Conservation (phyloP, 2,329 filamentous ascomycete genomes). For the Coleophoma crateriformis region DNA sequence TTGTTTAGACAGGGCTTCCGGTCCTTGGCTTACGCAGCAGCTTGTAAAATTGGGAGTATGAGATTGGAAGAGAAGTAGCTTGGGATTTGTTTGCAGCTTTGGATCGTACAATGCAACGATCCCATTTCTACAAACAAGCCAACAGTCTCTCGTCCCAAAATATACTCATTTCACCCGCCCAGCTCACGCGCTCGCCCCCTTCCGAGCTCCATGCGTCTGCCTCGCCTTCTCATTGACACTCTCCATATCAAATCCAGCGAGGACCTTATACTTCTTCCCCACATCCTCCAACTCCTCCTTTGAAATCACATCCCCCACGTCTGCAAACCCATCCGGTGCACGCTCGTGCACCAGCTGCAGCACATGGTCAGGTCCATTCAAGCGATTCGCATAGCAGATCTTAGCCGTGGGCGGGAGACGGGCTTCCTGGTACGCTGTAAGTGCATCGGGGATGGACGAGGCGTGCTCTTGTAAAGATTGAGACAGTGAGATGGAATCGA, state of each 20-base stretch:
- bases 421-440: slow-evolving; percentile 32
- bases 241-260: slow-evolving; percentile 40
- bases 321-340: slow-evolving; percentile 33
- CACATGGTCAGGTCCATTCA: slow-evolving; percentile 39
- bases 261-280: slow-evolving; percentile 29
- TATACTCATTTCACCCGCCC: not conserved
- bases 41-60: too few relatives aligned
- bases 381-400: slow-evolving; percentile 40
- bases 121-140: not conserved
- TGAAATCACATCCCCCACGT: slow-evolving; percentile 34
- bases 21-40: too few relatives aligned
- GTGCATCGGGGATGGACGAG: slow-evolving; percentile 24
- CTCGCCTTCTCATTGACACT: slow-evolving; percentile 34
- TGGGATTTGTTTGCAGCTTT: too few relatives aligned
- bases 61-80: too few relatives aligned
- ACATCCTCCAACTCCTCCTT: slow-evolving; percentile 33
- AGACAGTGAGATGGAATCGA: slow-evolving; percentile 35
- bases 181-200: not conserved
- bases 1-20: too few relatives aligned
- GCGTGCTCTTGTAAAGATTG: slow-evolving; percentile 23
- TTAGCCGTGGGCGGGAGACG: slow-evolving; percentile 36
- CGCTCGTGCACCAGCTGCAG: slow-evolving; percentile 38
- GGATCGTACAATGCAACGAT: too few relatives aligned
- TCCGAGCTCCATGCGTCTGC: slow-evolving; percentile 25
- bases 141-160: not conserved